Evolutionary conservation across 2,329 filamentous ascomycete genomes (phyloP), one percentile per base, ranked within the genome.

Genomic region (Pseudogymnoascus sp.): DNA sequence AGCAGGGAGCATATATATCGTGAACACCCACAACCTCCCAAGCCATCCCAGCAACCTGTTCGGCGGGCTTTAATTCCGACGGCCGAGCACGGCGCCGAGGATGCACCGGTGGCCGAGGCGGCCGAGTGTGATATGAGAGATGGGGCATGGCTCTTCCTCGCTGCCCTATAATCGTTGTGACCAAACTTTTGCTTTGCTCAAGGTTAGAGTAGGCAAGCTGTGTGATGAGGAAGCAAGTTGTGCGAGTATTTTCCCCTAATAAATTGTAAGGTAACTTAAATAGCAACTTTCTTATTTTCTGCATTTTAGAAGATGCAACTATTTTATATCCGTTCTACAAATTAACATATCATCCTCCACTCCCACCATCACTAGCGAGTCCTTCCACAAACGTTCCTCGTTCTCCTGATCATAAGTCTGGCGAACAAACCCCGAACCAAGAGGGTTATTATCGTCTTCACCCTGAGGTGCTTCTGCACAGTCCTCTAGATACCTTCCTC

Each of bases 401-500:
- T 68, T 72, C 43, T 75, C 71, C 62, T 70, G 68, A 62, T 79
- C 73, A 68, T 75, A 78, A 19, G 69, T 66, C n/a, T 72, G 65
- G 6, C 62, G 26, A 12, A 65, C 56, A 37, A 70, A 68, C 1
- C 66, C 67, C 24, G 67, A 68, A 19, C 46, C 46, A 33, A 59
- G 19, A 16, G 24, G 11, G 4, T 60, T 69, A 40, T 70, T 26
- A 24, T 19, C 7, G 31, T 68, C 61, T 41, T 59, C 40, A 16
- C 61, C 61, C 8, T 33, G 28, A 16, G 22, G 38, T 66, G 22
- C 66, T 65, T 24, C 67, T 67, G 70, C 68, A 65, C 76, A 77
- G 62, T 82, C 69, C 14, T 72, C 72, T 22, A 82, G 67, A 66
- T 81, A 82, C 64, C 72, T 74, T 1, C 79, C 80, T 0, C 81